Evolutionary conservation across 805 yeast species (phyloP), one percentile per base, ranked within the genome.

Genomic region (Saccharomycopsis sp.): DNA sequence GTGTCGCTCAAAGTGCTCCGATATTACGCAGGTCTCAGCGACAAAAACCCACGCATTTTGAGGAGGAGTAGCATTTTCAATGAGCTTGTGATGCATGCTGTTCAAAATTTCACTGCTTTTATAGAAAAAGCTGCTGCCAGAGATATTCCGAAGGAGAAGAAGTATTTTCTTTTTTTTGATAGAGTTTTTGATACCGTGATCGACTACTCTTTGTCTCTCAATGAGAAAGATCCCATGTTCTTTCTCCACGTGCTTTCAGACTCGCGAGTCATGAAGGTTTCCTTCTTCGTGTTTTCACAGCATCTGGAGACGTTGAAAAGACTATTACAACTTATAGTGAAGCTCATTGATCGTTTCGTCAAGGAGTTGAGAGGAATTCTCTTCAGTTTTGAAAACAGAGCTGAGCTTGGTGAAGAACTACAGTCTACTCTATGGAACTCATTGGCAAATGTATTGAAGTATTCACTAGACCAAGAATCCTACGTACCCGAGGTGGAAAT

Each of bases 1-100:
- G 21, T 44, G 21, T 44, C 48, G 8, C 54, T 34, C 59, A 58
- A 23, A 52, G 55, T 52, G 34, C 18, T 41, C 18, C 21, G 4
- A 20, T 55, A 57, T 24, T 51, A 44, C 57, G 18, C 46, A 48
- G 2, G 52, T 57, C 44, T 60, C 52, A 24, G 60, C 55, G n/a
- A 15, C 15, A 24, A 16, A 18, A 40, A 52, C 18, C 12, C 2
- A 29, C 15, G 24, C 44, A 14, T 40, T 41, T 52, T 29, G n/a
- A 41, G 44, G 44, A 18, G 16, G 7, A 16, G 12, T 8, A 23
- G 40, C 12, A 16, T 59, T 9, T 59, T 59, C 46, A 55, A 54
- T 23, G 58, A 59, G 5, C 54, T 57, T 34, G 24, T 57, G 18
- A n/a, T 44, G 21, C 24, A n/a, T 20, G 52, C 56, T 1, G 23